phyloP scores from a whole-genome alignment of 306 rosid species.

The Herpetospermum pedunculosum region DNA sequence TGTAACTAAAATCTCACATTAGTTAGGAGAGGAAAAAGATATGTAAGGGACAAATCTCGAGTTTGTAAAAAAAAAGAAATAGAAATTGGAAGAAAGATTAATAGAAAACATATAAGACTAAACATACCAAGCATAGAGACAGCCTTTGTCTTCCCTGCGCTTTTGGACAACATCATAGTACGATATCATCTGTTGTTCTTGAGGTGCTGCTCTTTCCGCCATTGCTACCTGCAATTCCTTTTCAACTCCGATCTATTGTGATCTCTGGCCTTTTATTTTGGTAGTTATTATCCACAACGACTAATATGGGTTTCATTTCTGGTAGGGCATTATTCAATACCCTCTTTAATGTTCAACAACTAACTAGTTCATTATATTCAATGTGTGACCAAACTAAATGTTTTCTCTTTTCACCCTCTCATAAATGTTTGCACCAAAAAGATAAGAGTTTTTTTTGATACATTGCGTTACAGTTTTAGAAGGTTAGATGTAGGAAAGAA shows the following conservation, averaged over 20 bases:
- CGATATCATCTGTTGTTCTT: conserved; percentile 24
- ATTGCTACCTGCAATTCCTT: neutral
- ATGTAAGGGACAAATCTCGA: too few species aligned
- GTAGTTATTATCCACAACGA: neutral
- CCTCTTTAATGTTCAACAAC: neutral
- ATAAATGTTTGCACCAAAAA: too few species aligned
- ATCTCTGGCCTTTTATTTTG: neutral
- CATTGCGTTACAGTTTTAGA: too few species aligned
- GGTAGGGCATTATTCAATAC: neutral
- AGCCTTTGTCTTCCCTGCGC: conserved; percentile 27
- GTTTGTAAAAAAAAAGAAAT: too few species aligned
- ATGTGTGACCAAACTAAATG: neutral
- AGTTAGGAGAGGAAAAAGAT: too few species aligned
- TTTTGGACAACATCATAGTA: conserved; percentile 24
- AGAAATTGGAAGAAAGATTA: neutral
- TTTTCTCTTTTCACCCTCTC: neutral
- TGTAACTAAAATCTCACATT: too few species aligned
- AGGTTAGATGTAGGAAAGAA: too few species aligned
- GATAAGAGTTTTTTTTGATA: too few species aligned
- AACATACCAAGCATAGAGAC: conserved; percentile 32
- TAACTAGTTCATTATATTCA: neutral
- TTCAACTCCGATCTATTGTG: neutral
- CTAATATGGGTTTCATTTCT: neutral
- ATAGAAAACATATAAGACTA: neutral
- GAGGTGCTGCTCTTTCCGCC: conserved; percentile 20